Conservation (phyloP, 257 asterid species). For the Scutellaria baicalensis region DNA sequence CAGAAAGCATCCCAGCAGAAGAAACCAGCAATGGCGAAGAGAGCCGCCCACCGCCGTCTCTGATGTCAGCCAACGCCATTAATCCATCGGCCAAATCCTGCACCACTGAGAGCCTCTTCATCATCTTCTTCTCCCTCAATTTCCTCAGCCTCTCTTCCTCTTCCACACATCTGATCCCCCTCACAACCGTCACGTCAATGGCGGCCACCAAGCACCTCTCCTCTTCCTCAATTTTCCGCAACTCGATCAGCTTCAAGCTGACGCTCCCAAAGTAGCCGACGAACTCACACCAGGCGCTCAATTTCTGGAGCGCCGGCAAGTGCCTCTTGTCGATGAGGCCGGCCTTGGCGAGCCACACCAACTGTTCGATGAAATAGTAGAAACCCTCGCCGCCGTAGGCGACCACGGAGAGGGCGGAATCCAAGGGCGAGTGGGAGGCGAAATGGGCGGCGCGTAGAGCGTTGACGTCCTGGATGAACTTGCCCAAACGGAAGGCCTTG, state of each 20-base stretch:
- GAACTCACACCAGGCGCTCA: slow-evolving; percentile 83
- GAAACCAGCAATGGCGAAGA: slow-evolving; percentile 55
- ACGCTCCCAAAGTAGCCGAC: slow-evolving; percentile 83
- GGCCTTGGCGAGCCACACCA: slow-evolving; percentile 73
- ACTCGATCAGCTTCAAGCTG: slow-evolving; percentile 57
- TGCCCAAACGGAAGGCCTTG: slow-evolving; percentile 90
- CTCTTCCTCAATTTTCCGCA: slow-evolving; percentile 40
- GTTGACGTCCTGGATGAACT: slow-evolving; percentile 83
- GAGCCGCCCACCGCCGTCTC: slow-evolving; percentile 65
- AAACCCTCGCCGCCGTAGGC: slow-evolving; percentile 85
- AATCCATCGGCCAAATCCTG: slow-evolving; percentile 88
- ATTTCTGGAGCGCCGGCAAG: slow-evolving; percentile 39
- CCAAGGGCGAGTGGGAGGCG: slow-evolving; percentile 14
- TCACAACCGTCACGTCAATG: slow-evolving; percentile 33
- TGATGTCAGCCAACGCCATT: slow-evolving; percentile 82
- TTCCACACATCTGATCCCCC: slow-evolving; percentile 40
- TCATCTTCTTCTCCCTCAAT: slow-evolving; percentile 68
- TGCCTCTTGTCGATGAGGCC: slow-evolving; percentile 64
- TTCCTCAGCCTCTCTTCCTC: slow-evolving; percentile 48
- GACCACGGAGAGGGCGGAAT: slow-evolving; percentile 26
- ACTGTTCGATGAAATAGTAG: slow-evolving; percentile 80
- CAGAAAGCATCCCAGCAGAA: slow-evolving; percentile 68
- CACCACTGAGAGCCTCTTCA: slow-evolving; percentile 70
- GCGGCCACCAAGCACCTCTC: slow-evolving; percentile 48
- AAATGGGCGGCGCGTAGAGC: slow-evolving; percentile 39